Base-by-base conservation (phyloP, 345 rosid genomes). In the Conringia planisiliqua region DNA sequence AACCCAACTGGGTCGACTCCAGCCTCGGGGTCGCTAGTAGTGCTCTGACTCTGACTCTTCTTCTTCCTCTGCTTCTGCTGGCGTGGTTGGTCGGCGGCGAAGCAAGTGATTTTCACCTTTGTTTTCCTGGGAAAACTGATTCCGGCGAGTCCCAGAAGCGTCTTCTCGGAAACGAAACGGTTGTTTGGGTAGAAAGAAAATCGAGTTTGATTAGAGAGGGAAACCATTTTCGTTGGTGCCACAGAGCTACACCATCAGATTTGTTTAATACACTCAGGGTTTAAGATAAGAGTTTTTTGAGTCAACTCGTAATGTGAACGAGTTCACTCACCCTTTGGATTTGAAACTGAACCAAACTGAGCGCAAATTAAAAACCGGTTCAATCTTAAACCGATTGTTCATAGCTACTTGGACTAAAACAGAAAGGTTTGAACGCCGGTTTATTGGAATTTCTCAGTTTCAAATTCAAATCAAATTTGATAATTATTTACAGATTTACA, bases 1-100 rank as follows among this genome's bases (percentile, higher is more conserved):
- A 79, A 79, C 40, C 79, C 82, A 44, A 79, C 79, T 18, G 82
- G 82, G 70, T 80, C 80, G 10, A 80, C 58, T 43, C 79, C 82
- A 38, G 76, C 1, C 0, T 80, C 82, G 3, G 76, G 50, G 1
- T 71, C 80, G 43, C 10, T 75, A 14, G 4, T 42, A 18, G 12
- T 42, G 60, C 59, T 70, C 67, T 69, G 73, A 47, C 42, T 79
- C 55, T 71, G 16, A 6, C 32, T 70, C 40, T 59, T 67, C 70
- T 75, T 79, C 76, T 79, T 57, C 16, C 59, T 60, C 51, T 70
- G 72, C 35, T 70, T 59, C 48, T 70, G 73, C 50, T 75, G 82
- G 20, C 78, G 76, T 6, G 72, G 73, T 38, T 50, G 67, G 10
- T 70, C 76, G 22, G 82, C 79, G 27, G 82, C 72, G 58, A 66